Evolutionary conservation across 495 filamentous ascomycete genomes (phyloP), one percentile per base, ranked within the genome.

Genomic region (Podospora tetraspora): DNA sequence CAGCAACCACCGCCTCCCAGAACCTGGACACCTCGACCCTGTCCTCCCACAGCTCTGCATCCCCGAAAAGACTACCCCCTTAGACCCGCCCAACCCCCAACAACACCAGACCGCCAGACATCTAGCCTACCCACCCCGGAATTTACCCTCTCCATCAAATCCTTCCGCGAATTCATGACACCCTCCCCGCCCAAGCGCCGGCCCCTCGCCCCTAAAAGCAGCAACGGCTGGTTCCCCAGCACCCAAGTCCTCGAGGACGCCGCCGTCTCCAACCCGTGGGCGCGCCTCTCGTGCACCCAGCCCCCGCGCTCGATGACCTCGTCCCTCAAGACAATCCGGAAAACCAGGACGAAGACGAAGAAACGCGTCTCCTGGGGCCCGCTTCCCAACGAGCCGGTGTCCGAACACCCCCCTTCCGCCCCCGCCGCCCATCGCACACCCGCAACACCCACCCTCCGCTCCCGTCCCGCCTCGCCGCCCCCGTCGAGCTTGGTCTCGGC

Each of bases 361-460:
- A 77, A 77, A 30, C 70, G 70, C n/a, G 77, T 79, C 8, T 72
- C 73, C 0, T 79, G 74, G 70, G 74, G 68, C 16, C 68, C 70
- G 1, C 63, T 75, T 0, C 72, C 73, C 1, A 61, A 66, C n/a
- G 66, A 63, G 61, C 21, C n/a, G n/a, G n/a, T n/a, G n/a, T n/a
- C 12, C 30, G 9, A 58, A 56, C 9, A 8, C 9, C 11, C 63
- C 59, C 24, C 59, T 60, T 60, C 27, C 25, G 9, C 59, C 43
- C 5, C 24, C 61, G 29, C 57, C 27, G 27, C 63, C 23, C 22
- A 29, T 3, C 19, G 63, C n/a, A 58, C 61, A 12, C 43, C 62
- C 5, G 4, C 9, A 16, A 19, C 61, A 29, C 29, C 27, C 0
- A 21, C 61, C 27, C 52, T 8, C n/a, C 25, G 25, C 8, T 19